A percentile compares a stretch with the other conserved stretches of the same genome.
phyloP scores from a whole-genome alignment of 305 asterid genomes.

The Euphrasia arctica region DNA sequence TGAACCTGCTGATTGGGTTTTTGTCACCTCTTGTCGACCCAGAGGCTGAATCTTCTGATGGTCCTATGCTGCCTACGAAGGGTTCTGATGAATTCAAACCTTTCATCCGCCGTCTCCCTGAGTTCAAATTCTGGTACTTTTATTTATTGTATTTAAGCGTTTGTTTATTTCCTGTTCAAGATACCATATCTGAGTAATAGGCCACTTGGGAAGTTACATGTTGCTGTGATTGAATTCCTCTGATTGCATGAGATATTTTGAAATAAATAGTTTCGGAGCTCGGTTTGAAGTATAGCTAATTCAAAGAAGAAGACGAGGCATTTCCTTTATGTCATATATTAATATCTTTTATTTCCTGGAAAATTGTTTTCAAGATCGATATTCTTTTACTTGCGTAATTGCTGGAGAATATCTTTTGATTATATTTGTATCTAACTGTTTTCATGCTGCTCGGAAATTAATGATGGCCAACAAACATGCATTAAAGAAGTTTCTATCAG shows the following conservation, averaged over 20 bases:
- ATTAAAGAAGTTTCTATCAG: not conserved
- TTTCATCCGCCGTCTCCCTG: slow-evolving; percentile 10
- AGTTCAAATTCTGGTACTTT: slow-evolving; percentile 6
- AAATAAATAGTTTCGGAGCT: not conserved
- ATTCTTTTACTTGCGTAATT: not conserved
- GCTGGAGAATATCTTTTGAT: not conserved
- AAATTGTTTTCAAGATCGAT: not conserved
- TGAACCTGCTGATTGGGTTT: slow-evolving; percentile 4
- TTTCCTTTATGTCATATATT: not conserved
- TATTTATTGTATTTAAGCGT: not conserved
- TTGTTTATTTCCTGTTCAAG: not conserved
- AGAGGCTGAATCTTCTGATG: not conserved
- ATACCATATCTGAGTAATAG: too few relatives aligned
- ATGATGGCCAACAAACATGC: not conserved
- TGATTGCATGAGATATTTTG: not conserved
- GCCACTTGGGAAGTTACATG: not conserved
- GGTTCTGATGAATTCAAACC: slow-evolving; percentile 9
- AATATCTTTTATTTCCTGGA: not conserved
- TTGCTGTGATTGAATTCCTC: not conserved
- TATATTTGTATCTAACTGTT: not conserved
- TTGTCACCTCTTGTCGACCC: slow-evolving; percentile 2
- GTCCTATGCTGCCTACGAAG: slow-evolving; percentile 6
- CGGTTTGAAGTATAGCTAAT: not conserved
- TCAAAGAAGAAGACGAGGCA: not conserved
- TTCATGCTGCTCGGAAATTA: not conserved